Evolutionary conservation across 495 filamentous ascomycete genomes (phyloP), one percentile per base, ranked within the genome.

Genomic region (Trichocladium antarcticum): DNA sequence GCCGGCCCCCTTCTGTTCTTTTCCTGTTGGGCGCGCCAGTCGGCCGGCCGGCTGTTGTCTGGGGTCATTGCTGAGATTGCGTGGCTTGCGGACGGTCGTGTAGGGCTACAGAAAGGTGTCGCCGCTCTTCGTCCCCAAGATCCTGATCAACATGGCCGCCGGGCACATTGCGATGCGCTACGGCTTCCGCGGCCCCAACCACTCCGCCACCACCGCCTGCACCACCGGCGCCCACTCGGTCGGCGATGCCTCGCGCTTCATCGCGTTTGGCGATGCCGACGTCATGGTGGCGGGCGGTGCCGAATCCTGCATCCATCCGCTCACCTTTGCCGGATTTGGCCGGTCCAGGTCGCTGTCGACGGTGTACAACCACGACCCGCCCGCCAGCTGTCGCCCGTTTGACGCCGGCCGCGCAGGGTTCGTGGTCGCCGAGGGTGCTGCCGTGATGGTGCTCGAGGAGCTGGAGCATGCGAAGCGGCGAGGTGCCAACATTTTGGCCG

Each of bases 211-310:
- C 5, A 96, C 92, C 19, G 92, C 92, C 40, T 98, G 92, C 56
- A 95, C 92, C 0, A 96, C 92, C 1, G 89, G 90, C 3, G 88
- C 89, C 7, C 90, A 98, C 70, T 84, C 89, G 6, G 82, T 98
- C 49, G 89, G 89, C 24, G 92, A 98, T 60, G 92, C 92, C 29
- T 78, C 84, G 36, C 80, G 90, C 9, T 88, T 96, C 59, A 94
- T 98, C 55, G 79, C 84, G 22, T 84, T 78, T 66, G 87, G 87
- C 24, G 90, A 96, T 59, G 90, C 90, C 19, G 77, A 94, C 60
- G 81, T 97, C 20, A 96, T 98, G 89, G 69, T 98, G 11, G 89
- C 92, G 31, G 92, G 92, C 24, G 90, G 89, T 11, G 78, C 88
- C 8, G 92, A 98, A 67, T 89, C 90, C 2, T 98, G 92, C 63